These are phyloP conservation scores for Pilaira anomala DNA, from an alignment of 192 early-diverging fungal genomes.

Conservation along the genomic window DNA sequence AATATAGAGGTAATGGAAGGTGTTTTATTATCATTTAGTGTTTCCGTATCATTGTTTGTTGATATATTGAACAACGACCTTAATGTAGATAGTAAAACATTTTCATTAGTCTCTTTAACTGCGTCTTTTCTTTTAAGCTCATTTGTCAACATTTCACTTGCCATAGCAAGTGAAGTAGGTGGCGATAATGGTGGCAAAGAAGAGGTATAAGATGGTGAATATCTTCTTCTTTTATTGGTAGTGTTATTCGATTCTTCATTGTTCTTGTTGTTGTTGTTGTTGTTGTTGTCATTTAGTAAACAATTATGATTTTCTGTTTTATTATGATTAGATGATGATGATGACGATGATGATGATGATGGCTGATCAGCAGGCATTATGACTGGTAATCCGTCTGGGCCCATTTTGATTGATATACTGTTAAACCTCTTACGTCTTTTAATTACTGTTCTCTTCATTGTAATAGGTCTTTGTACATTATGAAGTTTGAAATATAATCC, in stretches of 20 bases:
- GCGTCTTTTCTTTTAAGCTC: neutral
- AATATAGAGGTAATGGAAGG: neutral
- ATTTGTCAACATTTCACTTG: neutral
- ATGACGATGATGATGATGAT: neutral
- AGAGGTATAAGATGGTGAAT: neutral
- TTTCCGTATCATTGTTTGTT: neutral
- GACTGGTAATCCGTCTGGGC: neutral
- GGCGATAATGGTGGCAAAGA: neutral
- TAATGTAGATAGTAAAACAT: neutral
- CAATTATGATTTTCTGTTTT: too few relatives aligned
- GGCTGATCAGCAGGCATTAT: neutral
- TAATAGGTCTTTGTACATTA: constrained; percentile 72
- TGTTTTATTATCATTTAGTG: neutral
- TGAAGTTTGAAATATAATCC: constrained; percentile 90
- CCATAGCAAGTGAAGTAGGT: neutral
- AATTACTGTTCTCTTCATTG: constrained; percentile 74
- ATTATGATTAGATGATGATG: neutral
- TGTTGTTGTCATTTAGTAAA: too few relatives aligned
- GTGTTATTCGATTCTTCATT: too few relatives aligned
- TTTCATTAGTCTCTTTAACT: neutral
- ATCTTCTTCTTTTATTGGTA: too few relatives aligned
- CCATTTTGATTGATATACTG: neutral
- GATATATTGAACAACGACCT: neutral
- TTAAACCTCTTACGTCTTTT: constrained; percentile 63
- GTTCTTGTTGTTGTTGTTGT: too few relatives aligned